Percentiles rank a stretch among this genome's conserved stretches.
phyloP scores from a whole-genome alignment of 2,329 filamentous ascomycete species.

The Magnaporthales sp. region DNA sequence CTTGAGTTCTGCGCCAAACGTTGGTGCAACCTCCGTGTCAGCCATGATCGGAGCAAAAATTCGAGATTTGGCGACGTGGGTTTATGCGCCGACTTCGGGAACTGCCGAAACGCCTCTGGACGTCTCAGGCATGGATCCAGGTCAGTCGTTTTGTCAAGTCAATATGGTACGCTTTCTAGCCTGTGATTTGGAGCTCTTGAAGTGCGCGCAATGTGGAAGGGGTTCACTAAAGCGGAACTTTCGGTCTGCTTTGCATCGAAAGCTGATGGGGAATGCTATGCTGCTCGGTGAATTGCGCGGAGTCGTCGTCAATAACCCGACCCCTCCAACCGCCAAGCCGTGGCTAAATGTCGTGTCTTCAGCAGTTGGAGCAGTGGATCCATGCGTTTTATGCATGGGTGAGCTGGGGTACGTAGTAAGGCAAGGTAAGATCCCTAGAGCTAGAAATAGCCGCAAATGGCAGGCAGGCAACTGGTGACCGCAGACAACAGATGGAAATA shows the following conservation, averaged over 20 bases:
- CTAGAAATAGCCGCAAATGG: background rate
- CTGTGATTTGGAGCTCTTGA: background rate
- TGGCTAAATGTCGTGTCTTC: constrained; percentile 6
- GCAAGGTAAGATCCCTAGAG: background rate
- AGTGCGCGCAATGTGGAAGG: constrained; percentile 1
- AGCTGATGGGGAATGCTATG: background rate
- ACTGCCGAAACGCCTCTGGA: background rate
- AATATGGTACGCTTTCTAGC: background rate
- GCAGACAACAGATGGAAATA: background rate
- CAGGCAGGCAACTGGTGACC: background rate
- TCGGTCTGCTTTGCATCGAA: background rate
- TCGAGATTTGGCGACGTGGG: background rate
- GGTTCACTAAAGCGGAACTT: background rate
- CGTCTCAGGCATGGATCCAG: background rate
- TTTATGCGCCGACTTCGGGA: background rate
- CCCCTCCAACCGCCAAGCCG: constrained; percentile 8
- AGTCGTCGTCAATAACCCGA: constrained; percentile 3
- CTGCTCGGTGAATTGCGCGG: background rate
- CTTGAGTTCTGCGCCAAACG: constrained; percentile 92
- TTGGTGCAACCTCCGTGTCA: constrained; percentile 57
- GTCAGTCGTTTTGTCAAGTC: background rate
- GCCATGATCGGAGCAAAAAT: background rate
- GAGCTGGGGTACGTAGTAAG: background rate
- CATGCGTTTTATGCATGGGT: constrained; percentile 2
- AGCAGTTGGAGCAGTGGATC: background rate